These are phyloP conservation scores for Fragaria ananassa DNA, from an alignment of 306 rosid species.

Conservation along the genomic window DNA sequence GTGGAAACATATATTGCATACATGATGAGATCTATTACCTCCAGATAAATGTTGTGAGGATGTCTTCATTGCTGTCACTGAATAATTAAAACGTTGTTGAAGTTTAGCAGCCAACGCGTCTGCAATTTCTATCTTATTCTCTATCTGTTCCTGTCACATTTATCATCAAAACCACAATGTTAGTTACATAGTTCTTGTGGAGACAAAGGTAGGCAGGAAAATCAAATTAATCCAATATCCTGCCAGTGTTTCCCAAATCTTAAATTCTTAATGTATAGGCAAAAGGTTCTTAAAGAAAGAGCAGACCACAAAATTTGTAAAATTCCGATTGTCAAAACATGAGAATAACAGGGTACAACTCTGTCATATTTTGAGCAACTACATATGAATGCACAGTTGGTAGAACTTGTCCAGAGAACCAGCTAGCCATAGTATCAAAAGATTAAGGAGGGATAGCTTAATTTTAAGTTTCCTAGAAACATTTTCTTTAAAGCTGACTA, in stretches of 20 bases:
- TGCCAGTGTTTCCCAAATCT: not conserved
- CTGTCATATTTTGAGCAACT: not conserved
- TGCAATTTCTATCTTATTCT: conserved; percentile 71
- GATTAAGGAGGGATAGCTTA: not conserved
- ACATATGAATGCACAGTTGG: conserved; percentile 7
- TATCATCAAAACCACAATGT: conserved; percentile 13
- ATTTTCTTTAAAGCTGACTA: not conserved
- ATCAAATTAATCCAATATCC: not conserved
- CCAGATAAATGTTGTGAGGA: conserved; percentile 82
- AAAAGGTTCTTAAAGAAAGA: not conserved
- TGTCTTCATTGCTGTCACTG: conserved; percentile 71
- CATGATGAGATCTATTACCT: conserved; percentile 45
- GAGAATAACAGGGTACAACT: not conserved
- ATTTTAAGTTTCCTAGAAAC: not conserved
- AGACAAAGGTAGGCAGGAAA: not conserved
- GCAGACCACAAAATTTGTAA: not conserved
- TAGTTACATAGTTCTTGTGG: not conserved
- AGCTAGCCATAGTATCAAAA: not conserved
- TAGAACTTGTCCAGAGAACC: not conserved
- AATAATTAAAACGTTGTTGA: conserved; percentile 73
- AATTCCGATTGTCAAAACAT: not conserved
- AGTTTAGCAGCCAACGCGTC: conserved; percentile 87
- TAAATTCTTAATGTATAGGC: not conserved
- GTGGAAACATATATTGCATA: not conserved
- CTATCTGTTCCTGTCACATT: conserved; percentile 75